Base-by-base conservation (phyloP, 75 land plant genomes). In the Pinus albicaulis region DNA sequence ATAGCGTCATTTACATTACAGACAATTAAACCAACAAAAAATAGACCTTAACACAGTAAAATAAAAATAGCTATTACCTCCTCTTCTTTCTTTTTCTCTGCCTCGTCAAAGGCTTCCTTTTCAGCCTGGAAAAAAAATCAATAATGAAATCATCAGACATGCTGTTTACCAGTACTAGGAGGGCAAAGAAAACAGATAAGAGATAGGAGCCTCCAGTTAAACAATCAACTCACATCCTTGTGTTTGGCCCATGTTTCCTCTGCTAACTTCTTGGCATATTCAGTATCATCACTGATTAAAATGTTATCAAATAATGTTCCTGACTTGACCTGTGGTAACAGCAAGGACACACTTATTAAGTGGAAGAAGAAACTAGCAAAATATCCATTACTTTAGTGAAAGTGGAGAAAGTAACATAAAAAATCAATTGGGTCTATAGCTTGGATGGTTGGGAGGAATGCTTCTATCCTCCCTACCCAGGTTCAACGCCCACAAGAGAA, bases 241-340 rank as follows among this genome's bases (percentile, higher is more conserved):
- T 82, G 74, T 81, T 88, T 85, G 26, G 83, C 92, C 93, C 93
- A 93, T 77, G 93, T 95, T 73, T 92, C 93, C 76, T 93, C 96
- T 17, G 92, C 98, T 63, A 84, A 31, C 58, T 81, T 76, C 77
- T 71, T 73, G 13, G 98, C 98, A 84, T 95, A 93, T 55, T 93
- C 97, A 44, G 91, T 92, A 71, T 95, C 98, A 77, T 95, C 98
- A 73, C 76, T 74, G 7, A 93, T 57, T 75, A 95, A 77, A n/a
- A 95, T 84, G 80, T 91, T 95, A 82, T 93, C 91, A 80, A 95
- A 95, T 63, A 95, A 57, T 15, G 98, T 84, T 26, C 98, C 96
- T 13, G 96, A 84, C 80, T 95, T 95, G 44, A 95, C 98, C 98
- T 93, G 92, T 83, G 19, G 76, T 82, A 73, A 76, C 82, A 36